Evolutionary conservation across 2,329 filamentous ascomycete genomes (phyloP), one percentile per base, ranked within the genome.

Genomic region (Trichoderma sp.): DNA sequence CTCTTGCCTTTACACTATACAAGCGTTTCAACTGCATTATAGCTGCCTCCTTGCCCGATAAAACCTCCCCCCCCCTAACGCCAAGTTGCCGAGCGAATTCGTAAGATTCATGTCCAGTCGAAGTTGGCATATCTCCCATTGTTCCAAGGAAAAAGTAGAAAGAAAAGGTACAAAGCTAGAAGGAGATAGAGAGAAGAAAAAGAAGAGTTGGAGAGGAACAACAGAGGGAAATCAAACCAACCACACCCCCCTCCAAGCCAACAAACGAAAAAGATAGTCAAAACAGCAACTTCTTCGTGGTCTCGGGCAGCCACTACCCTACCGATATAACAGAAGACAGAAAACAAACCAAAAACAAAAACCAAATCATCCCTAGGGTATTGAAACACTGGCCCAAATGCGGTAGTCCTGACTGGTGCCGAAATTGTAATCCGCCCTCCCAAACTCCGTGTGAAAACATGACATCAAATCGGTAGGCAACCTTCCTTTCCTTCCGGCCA

Each of bases 361-460:
- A 39, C 3, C 34, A 39, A 39, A 60, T 66, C 64, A 71, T 69
- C 67, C 72, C 69, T 64, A 70, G 73, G 74, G 74, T 75, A 75
- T 75, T 73, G 72, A 66, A 57, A 66, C 67, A 68, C 66, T 65
- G 62, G 68, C 67, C 71, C 69, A 70, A 70, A 57, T 57, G 61
- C 45, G 26, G 44, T 67, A 54, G 39, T 34, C 47, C 50, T 43
- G 39, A 21, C 28, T 47, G 60, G 58, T 66, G 66, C 66, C 66
- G 50, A 57, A 54, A 63, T 45, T 63, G 50, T 47, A 62, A 65
- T 19, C 59, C 51, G 17, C 41, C 60, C 43, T 47, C 57, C 45
- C 30, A n/a, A 63, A 63, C 60, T 63, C 60, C 60, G 24, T 55
- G 26, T 44, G 43, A 52, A 41, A 63, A 26, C 55, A 14, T 39